phyloP scores from a whole-genome alignment of 2,329 filamentous ascomycete genomes.

The Corynespora cassiicola region DNA sequence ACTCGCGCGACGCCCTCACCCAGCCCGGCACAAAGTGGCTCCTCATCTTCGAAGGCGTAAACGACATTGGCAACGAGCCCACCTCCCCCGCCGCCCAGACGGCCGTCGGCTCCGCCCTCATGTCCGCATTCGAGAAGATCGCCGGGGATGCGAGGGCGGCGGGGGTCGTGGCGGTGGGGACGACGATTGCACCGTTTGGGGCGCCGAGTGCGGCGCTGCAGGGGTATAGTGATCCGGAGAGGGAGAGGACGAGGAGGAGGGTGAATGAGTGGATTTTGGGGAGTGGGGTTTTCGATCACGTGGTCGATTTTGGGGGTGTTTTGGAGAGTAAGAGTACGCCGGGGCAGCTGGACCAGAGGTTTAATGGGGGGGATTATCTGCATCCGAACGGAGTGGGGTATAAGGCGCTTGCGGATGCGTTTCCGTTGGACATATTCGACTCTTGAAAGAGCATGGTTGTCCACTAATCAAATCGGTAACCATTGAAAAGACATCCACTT shows the following conservation, averaged over 20 bases:
- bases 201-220: slow-evolving; percentile 18
- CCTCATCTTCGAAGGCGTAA: slow-evolving; percentile 71
- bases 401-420: slow-evolving; percentile 62
- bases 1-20: slow-evolving; percentile 66
- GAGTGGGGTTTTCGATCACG: slow-evolving; percentile 61
- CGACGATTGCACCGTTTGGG: slow-evolving; percentile 69
- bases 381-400: slow-evolving; percentile 68
- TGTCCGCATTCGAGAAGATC: slow-evolving; percentile 64
- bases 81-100: slow-evolving; percentile 51
- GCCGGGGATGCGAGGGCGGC: slow-evolving; percentile 58
- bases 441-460: neutral
- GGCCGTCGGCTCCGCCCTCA: slow-evolving; percentile 56
- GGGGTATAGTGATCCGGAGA: slow-evolving; percentile 61
- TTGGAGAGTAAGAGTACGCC: slow-evolving; percentile 57
- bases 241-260: slow-evolving; percentile 61
- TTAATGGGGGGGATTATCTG: slow-evolving; percentile 67
- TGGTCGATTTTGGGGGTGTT: slow-evolving; percentile 65
- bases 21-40: slow-evolving; percentile 63
- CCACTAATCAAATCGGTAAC: neutral
- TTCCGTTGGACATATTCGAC: slow-evolving; percentile 62
- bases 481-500: too few relatives aligned
- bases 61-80: slow-evolving; percentile 65
- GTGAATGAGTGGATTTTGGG: slow-evolving; percentile 66
- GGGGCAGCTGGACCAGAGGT: slow-evolving; percentile 56
- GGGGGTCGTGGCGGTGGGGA: slow-evolving; percentile 63